Evolutionary conservation across 2,329 filamentous ascomycete genomes (phyloP).

Genomic region (Botrytis medusae): DNA sequence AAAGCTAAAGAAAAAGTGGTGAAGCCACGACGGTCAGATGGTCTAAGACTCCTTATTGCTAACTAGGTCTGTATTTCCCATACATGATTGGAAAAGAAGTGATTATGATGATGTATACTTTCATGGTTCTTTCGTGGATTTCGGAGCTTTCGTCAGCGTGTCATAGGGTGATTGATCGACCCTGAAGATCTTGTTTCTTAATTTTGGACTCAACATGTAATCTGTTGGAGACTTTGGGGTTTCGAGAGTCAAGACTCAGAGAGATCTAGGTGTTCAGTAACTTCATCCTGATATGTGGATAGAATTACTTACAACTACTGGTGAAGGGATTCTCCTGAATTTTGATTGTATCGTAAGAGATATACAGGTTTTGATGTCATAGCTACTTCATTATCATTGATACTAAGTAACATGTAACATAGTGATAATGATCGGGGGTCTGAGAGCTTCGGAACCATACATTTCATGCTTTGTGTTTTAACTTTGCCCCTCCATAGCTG

Average conservation of each 20-base stretch:
- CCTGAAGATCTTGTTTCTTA: background rate
- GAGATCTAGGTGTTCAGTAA: background rate
- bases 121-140: background rate
- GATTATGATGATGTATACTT: background rate
- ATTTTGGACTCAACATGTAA: background rate
- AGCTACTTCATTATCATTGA: background rate
- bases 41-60: background rate
- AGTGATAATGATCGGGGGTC: background rate
- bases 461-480: background rate
- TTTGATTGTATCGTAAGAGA: background rate
- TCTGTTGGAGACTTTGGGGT: background rate
- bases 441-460: background rate
- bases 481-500: slow-evolving; percentile 13
- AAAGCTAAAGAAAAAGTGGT: background rate
- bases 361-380: background rate
- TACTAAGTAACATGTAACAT: background rate
- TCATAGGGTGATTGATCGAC: slow-evolving; percentile 14
- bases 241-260: background rate
- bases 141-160: background rate
- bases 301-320: background rate
- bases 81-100: background rate
- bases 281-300: background rate
- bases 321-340: background rate
- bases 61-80: background rate
- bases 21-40: background rate